A percentile compares a stretch with the other conserved stretches of the same genome.
These are phyloP conservation scores for Wickerhamomyces queroliae DNA, from an alignment of 805 yeast species.

Conservation along the genomic window DNA sequence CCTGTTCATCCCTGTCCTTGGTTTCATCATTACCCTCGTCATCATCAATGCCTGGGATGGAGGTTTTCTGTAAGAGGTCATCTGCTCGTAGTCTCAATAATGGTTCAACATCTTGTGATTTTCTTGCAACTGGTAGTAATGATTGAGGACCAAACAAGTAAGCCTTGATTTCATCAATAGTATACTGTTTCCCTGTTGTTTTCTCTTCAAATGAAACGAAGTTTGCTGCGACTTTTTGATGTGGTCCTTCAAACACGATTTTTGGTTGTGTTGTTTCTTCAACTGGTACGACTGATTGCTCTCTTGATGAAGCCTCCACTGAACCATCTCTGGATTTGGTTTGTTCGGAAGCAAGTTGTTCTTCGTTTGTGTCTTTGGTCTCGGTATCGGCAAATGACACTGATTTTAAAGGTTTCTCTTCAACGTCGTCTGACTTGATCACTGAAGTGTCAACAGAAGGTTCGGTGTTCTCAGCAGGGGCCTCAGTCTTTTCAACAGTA, in stretches of 20 bases:
- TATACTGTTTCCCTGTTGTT: conserved; percentile 32
- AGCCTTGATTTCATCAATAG: conserved; percentile 23
- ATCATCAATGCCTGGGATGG: no score
- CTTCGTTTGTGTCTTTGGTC: conserved; percentile 1
- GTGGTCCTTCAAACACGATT: conserved; percentile 57
- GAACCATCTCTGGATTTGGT: conserved; percentile 11
- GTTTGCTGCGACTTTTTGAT: conserved; percentile 52
- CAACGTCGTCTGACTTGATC: not conserved
- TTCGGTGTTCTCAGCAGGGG: no score
- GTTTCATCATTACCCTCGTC: conserved; percentile 3
- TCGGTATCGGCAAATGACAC: conserved; percentile 17
- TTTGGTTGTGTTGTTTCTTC: conserved; percentile 18
- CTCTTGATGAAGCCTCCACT: conserved; percentile 3
- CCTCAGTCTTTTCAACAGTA: no score
- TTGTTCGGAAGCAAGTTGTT: no score
- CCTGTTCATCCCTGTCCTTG: conserved; percentile 33
- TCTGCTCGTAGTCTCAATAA: conserved; percentile 34
- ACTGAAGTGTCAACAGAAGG: no score
- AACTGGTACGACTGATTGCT: conserved; percentile 6
- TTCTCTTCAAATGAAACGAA: conserved; percentile 48
- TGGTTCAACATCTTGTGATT: conserved; percentile 51
- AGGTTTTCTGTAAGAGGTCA: not conserved
- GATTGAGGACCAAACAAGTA: conserved; percentile 63
- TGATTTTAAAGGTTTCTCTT: conserved; percentile 4
- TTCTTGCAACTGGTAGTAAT: conserved; percentile 41